A percentile compares a stretch with the other conserved stretches of the same genome.
These are phyloP conservation scores for Wickerhamomyces canadensis DNA, from an alignment of 805 yeast species.

Conservation along the genomic window DNA sequence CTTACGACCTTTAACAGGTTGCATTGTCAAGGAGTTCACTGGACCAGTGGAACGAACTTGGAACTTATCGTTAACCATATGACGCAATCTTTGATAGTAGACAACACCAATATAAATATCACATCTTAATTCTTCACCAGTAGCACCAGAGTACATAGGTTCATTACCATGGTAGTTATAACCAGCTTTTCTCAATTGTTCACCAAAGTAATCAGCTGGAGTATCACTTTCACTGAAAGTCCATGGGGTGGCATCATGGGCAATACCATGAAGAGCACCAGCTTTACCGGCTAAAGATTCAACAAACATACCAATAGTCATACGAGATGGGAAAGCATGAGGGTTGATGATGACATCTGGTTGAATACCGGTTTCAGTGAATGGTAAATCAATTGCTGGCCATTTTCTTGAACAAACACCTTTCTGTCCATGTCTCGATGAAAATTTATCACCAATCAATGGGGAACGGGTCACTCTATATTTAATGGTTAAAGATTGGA, in stretches of 20 bases:
- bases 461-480: constrained; percentile 90
- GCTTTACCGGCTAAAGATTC: constrained; percentile 98
- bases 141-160: constrained; percentile 97
- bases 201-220: constrained; percentile 97
- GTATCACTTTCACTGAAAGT: constrained; percentile 85
- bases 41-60: constrained; percentile 99
- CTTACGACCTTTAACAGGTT: constrained; percentile 99
- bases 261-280: constrained; percentile 95
- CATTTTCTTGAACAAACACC: constrained; percentile 98
- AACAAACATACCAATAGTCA: constrained; percentile 99
- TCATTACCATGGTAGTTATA: constrained; percentile 98
- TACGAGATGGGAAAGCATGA: constrained; percentile 99
- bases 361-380: constrained; percentile 91
- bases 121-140: constrained; percentile 94
- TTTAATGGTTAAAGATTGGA: constrained; percentile 82
- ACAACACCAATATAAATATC: constrained; percentile 97
- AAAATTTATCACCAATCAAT: constrained; percentile 94
- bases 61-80: constrained; percentile 99
- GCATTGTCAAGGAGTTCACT: constrained; percentile 94
- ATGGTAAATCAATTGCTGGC: constrained; percentile 97
- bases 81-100: constrained; percentile 96
- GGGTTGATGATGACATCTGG: constrained; percentile 98
- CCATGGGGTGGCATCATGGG: constrained; percentile 98
- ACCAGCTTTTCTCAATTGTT: constrained; percentile 81
- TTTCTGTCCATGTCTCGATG: constrained; percentile 97